Evolutionary conservation across 352 stramenopile species (phyloP).

Genomic region (Phytophthora brassicae): DNA sequence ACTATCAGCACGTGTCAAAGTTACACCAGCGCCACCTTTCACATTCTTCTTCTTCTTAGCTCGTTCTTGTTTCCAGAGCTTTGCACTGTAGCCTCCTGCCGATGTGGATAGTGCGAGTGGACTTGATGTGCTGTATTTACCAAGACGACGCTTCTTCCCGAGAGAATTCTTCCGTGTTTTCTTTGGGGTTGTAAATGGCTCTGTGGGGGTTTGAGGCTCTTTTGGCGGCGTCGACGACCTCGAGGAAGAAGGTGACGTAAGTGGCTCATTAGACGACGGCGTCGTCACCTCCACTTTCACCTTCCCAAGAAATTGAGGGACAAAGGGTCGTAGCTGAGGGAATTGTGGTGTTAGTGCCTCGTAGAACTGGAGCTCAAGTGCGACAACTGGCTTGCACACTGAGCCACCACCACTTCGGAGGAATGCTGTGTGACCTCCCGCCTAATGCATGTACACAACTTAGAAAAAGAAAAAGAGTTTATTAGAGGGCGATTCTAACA

Average conservation of each 20-base stretch:
- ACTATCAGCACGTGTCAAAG: constrained; percentile 16
- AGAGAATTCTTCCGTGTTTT: constrained; percentile 21
- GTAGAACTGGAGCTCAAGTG: constrained; percentile 79
- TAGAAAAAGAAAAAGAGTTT: background rate
- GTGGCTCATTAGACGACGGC: constrained; percentile 5
- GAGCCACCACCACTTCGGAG: constrained; percentile 60
- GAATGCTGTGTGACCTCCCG: constrained; percentile 75
- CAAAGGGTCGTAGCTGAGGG: constrained; percentile 64
- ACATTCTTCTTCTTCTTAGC: constrained; percentile 23
- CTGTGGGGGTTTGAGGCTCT: constrained; percentile 6
- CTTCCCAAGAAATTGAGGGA: constrained; percentile 68
- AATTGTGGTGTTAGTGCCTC: constrained; percentile 47
- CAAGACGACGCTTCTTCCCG: constrained; percentile 45
- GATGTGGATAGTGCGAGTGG: constrained; percentile 11
- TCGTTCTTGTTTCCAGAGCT: constrained; percentile 59
- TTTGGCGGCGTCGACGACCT: constrained; percentile 5
- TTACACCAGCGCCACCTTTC: constrained; percentile 3
- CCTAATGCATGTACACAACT: constrained; percentile 28
- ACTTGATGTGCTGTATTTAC: constrained; percentile 19
- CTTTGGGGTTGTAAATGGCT: constrained; percentile 18
- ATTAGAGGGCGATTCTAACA: background rate
- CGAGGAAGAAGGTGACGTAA: constrained; percentile 5
- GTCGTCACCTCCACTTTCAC: constrained; percentile 56
- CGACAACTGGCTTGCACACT: constrained; percentile 78
- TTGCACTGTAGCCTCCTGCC: constrained; percentile 53